Evolutionary conservation across 2,329 filamentous ascomycete species (phyloP), one percentile per base, ranked within the genome.

Genomic region (Akanthomyces dipterigenus): DNA sequence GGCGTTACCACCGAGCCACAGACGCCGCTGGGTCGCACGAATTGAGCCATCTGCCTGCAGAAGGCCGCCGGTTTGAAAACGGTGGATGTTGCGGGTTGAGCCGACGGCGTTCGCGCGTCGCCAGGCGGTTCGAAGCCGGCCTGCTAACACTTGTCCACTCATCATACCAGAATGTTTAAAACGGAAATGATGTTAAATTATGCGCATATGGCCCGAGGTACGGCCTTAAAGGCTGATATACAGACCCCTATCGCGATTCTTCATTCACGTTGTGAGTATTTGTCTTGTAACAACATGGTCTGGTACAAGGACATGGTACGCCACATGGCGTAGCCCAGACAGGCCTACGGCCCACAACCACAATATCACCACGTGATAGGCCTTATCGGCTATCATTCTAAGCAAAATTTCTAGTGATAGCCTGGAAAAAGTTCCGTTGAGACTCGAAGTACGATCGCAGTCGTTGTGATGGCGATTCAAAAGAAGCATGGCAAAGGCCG

Each of bases 401-500:
- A 65, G 66, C 67, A 69, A 75, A 74, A 75, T 73, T 74, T 75
- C 70, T 68, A 63, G 69, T 61, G 63, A 43, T 48, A 14, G 38
- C 26, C 61, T 24, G 16, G 36, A 63, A 60, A 63, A 63, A 40
- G 54, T 51, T 56, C 40, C 31, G 31, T 48, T 28, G 34, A 49
- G 18, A 14, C 38, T 24, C 43, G 40, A 16, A 45, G 42, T 22
- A 60, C 18, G 16, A 59, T 54, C 36, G 49, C 18, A 24, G 34
- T 43, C 43, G 55, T 42, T 53, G 48, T n/a, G 58, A 63, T 98
- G 95, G 93, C 91, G 71, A 93, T 98, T 71, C 91, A 98, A 73
- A 97, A 98, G 84, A 98, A 98, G 84, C 90, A 96, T 79, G 93
- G 92, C 78, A 98, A 98, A 80, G 93, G 93, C 76, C 93, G 93